Percentiles rank a stretch among this genome's conserved stretches.
Evolutionary conservation across 768 basidiomycete species (phyloP).

Genomic region (Heimioporus sp.): DNA sequence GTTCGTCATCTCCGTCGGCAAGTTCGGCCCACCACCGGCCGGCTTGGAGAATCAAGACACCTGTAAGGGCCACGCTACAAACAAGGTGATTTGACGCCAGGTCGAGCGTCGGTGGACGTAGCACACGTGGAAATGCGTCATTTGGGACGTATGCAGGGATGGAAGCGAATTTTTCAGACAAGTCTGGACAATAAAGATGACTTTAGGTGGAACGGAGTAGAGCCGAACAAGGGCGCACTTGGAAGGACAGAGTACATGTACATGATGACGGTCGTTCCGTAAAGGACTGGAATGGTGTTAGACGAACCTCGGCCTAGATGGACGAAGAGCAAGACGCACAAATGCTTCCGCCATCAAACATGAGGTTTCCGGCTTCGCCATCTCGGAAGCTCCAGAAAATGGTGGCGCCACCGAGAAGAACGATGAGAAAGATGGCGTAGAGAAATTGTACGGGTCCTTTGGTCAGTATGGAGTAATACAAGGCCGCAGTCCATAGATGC

Average conservation of each 20-base stretch:
- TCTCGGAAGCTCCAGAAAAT: constrained; percentile 79
- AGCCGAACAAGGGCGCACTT: constrained; percentile 46
- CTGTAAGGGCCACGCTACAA: constrained; percentile 84
- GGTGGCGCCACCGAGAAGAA: constrained; percentile 58
- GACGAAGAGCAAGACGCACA: constrained; percentile 47
- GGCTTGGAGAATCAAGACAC: constrained; percentile 81
- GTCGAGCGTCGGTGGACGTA: constrained; percentile 67
- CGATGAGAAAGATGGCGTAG: constrained; percentile 56
- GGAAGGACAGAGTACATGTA: constrained; percentile 79
- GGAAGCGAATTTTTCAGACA: constrained; percentile 56
- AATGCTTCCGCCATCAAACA: constrained; percentile 90
- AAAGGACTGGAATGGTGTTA: constrained; percentile 57
- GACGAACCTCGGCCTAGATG: not conserved
- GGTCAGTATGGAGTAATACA: constrained; percentile 78
- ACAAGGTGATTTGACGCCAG: constrained; percentile 83
- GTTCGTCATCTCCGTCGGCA: constrained; percentile 58
- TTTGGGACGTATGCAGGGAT: constrained; percentile 51
- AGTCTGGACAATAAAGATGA: constrained; percentile 37
- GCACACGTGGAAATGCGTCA: constrained; percentile 59
- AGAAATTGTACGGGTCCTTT: constrained; percentile 57
- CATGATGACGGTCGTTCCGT: constrained; percentile 65
- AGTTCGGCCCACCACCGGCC: constrained; percentile 85
- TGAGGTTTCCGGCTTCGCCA: constrained; percentile 76
- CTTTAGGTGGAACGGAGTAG: constrained; percentile 2
- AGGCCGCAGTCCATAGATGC: constrained; percentile 78